Evolutionary conservation across 2,329 filamentous ascomycete genomes (phyloP).

Genomic region (Nemania bipapillata): DNA sequence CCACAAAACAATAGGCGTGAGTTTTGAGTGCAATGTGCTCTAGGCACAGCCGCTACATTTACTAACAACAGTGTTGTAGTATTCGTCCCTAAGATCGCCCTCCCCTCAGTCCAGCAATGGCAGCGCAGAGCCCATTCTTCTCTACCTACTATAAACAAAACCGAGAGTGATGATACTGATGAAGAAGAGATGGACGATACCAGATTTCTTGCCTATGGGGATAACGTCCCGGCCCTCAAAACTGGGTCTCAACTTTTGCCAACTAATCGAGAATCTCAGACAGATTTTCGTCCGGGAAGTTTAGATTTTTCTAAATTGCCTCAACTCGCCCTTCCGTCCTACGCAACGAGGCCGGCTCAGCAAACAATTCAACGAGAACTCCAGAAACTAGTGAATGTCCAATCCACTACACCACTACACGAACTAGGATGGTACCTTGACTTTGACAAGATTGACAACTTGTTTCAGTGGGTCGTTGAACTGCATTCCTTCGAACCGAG

Average conservation of each 20-base stretch:
- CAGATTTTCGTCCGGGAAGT: slow-evolving; percentile 71
- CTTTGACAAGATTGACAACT: slow-evolving; percentile 71
- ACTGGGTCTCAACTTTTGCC: slow-evolving; percentile 27
- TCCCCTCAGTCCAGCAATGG: slow-evolving; percentile 41
- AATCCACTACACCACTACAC: slow-evolving; percentile 68
- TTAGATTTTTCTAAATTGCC: slow-evolving; percentile 72
- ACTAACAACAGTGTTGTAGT: slow-evolving; percentile 13
- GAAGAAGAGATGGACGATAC: slow-evolving; percentile 57
- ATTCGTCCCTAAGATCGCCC: slow-evolving; percentile 50
- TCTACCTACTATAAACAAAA: slow-evolving; percentile 13
- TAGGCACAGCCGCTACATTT: neutral
- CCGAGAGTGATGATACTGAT: slow-evolving; percentile 54
- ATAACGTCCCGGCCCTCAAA: slow-evolving; percentile 20
- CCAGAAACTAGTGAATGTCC: slow-evolving; percentile 69
- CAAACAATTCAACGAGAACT: slow-evolving; percentile 73
- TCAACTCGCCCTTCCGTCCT: slow-evolving; percentile 71
- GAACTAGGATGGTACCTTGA: slow-evolving; percentile 88
- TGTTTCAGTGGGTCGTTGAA: slow-evolving; percentile 93
- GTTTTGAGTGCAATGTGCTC: neutral
- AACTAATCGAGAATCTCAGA: slow-evolving; percentile 41
- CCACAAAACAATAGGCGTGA: neutral
- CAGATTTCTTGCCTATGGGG: slow-evolving; percentile 53
- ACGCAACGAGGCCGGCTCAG: slow-evolving; percentile 71
- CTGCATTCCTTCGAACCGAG: slow-evolving; percentile 80
- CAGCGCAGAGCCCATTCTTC: neutral